phyloP scores from a whole-genome alignment of 2,329 filamentous ascomycete genomes.

The Coccinonectria pachysandricola region DNA sequence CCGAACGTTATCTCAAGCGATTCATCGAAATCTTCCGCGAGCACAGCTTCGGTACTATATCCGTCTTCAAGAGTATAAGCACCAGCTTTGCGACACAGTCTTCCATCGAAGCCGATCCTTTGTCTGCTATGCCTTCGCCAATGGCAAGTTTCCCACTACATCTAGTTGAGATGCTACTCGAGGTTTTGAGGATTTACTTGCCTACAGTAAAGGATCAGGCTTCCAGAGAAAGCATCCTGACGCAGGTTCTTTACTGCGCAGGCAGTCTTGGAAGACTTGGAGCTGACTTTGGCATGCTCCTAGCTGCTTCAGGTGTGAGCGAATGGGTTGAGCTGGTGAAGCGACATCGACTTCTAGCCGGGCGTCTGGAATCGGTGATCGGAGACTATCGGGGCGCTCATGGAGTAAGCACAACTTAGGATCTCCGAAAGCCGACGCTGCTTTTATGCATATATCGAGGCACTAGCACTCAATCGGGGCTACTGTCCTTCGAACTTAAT shows the following conservation, averaged over 20 bases:
- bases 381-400: constrained; percentile 33
- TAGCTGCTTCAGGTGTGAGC: constrained; percentile 49
- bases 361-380: constrained; percentile 61
- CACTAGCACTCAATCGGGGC: too few species aligned
- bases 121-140: constrained; percentile 61
- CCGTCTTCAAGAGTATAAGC: constrained; percentile 80
- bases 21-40: constrained; percentile 97
- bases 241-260: constrained; percentile 87
- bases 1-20: constrained; percentile 84
- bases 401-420: too few species aligned
- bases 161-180: constrained; percentile 69
- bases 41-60: constrained; percentile 91
- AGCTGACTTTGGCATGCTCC: constrained; percentile 83
- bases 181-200: constrained; percentile 66
- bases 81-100: constrained; percentile 26
- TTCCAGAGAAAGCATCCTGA: constrained; percentile 76
- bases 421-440: too few species aligned
- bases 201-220: constrained; percentile 72
- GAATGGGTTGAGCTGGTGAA: constrained; percentile 88
- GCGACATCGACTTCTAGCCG: constrained; percentile 76
- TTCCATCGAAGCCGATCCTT: constrained; percentile 17
- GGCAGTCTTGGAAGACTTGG: constrained; percentile 82
- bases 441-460: too few species aligned
- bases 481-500: too few species aligned
- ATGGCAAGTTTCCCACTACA: constrained; percentile 77